A percentile compares a stretch with the other conserved stretches of the same genome.
Evolutionary conservation across 306 rosid species (phyloP).

Genomic region (Vigna hirtella): DNA sequence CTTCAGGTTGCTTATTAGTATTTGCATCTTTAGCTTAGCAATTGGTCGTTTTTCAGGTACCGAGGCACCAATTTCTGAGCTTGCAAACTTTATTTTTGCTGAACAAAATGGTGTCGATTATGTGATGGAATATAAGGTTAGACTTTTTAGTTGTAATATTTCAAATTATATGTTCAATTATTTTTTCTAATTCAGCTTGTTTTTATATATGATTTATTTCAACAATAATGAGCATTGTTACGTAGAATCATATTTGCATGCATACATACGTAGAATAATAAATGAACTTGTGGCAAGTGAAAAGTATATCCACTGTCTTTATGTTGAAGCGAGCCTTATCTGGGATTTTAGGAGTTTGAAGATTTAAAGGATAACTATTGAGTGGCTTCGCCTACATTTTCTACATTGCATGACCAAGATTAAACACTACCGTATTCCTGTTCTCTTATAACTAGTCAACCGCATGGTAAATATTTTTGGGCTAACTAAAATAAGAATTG

Average conservation of each 20-base stretch:
- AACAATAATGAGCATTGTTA: slow-evolving; percentile 1
- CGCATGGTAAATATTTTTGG: not conserved
- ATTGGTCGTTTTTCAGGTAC: slow-evolving; percentile 64
- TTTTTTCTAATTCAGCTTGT: slow-evolving; percentile 23
- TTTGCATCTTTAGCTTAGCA: slow-evolving; percentile 31
- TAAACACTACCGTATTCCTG: not conserved
- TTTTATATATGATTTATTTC: not conserved
- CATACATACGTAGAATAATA: no score
- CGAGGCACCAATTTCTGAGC: slow-evolving; percentile 71
- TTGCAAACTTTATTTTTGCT: slow-evolving; percentile 70
- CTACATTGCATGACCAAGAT: not conserved
- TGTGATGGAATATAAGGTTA: slow-evolving; percentile 62
- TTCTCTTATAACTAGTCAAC: not conserved
- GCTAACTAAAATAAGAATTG: slow-evolving; percentile 5
- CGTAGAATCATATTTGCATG: not conserved
- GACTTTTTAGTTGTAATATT: slow-evolving; percentile 27
- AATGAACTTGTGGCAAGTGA: slow-evolving; percentile 3
- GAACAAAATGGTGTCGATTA: slow-evolving; percentile 62
- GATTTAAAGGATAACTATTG: not conserved
- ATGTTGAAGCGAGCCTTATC: slow-evolving; percentile 7
- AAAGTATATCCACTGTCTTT: not conserved
- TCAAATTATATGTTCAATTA: slow-evolving; percentile 1
- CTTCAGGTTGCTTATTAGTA: slow-evolving; percentile 35
- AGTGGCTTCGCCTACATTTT: not conserved
- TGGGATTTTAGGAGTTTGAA: slow-evolving; percentile 19